phyloP scores from a whole-genome alignment of 305 asterid genomes.

The Caryopteris hybrid region DNA sequence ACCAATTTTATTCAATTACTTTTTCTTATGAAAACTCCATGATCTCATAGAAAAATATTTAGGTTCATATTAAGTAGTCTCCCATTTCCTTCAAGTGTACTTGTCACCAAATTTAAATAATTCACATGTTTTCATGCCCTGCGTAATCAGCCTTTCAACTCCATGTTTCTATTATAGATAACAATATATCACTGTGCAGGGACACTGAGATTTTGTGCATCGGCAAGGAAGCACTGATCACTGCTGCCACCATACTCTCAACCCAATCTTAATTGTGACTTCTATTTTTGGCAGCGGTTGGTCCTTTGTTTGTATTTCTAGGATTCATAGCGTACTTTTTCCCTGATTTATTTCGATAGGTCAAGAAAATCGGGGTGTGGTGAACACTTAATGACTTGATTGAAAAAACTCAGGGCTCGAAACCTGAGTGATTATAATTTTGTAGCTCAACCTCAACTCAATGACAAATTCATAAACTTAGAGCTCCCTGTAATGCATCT shows the following conservation, averaged over 20 bases:
- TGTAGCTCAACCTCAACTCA: too few species aligned
- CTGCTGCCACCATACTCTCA: slow-evolving; percentile 66
- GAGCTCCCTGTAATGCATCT: too few species aligned
- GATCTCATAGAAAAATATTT: not conserved
- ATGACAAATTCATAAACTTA: too few species aligned
- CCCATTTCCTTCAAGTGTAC: too few species aligned
- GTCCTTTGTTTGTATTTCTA: too few species aligned
- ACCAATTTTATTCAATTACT: not conserved
- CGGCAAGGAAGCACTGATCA: slow-evolving; percentile 63
- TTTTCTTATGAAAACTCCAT: not conserved
- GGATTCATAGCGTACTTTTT: too few species aligned
- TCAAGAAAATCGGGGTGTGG: too few species aligned
- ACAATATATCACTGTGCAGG: slow-evolving; percentile 41
- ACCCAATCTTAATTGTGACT: slow-evolving; percentile 30
- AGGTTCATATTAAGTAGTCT: not conserved
- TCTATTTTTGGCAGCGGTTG: slow-evolving; percentile 59
- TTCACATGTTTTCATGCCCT: not conserved
- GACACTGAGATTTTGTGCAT: slow-evolving; percentile 23
- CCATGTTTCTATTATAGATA: slow-evolving; percentile 1
- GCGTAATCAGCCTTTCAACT: not conserved
- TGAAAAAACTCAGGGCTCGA: too few species aligned
- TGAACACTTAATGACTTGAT: too few species aligned
- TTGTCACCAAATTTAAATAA: not conserved
- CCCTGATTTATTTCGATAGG: too few species aligned
- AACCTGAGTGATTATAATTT: too few species aligned